Percentiles rank a stretch among this genome's conserved stretches.
phyloP scores from a whole-genome alignment of 805 yeast genomes.

The Cyberlindnera saturnus region DNA sequence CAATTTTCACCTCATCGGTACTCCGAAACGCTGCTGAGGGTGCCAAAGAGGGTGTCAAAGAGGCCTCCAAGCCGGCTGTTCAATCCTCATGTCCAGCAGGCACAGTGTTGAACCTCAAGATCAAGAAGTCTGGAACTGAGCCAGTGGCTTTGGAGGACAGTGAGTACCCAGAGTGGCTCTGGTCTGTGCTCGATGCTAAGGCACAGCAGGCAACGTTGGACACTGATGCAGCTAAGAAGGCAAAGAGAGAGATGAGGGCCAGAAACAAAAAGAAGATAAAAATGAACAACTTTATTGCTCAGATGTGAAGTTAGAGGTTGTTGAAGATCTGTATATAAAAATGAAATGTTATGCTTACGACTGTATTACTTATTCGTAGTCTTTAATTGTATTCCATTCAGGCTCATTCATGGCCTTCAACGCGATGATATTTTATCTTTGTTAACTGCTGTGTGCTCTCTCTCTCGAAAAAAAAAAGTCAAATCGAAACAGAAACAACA shows the following conservation, averaged over 20 bases:
- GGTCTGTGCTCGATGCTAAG: constrained; percentile 72
- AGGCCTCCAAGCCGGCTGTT: constrained; percentile 4
- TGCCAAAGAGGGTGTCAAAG: constrained; percentile 3
- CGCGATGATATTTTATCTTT: too few species aligned
- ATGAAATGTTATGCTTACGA: not conserved
- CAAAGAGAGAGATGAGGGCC: constrained; percentile 65
- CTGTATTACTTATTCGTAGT: too few species aligned
- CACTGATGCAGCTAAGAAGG: constrained; percentile 55
- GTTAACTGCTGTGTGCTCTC: too few species aligned
- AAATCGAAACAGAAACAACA: not conserved
- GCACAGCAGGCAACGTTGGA: constrained; percentile 52
- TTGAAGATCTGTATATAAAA: not conserved
- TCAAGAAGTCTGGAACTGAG: constrained; percentile 77
- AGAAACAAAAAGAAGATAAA: constrained; percentile 67
- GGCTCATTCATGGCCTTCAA: too few species aligned
- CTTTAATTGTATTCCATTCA: too few species aligned
- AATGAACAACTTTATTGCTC: constrained; percentile 69
- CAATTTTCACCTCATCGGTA: constrained; percentile 8
- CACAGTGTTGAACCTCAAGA: constrained; percentile 62
- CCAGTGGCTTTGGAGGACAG: constrained; percentile 82
- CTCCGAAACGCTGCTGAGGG: constrained; percentile 10
- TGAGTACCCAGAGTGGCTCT: constrained; percentile 93
- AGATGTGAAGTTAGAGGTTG: constrained; percentile 19
- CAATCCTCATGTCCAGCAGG: constrained; percentile 62
- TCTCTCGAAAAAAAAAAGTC: too few species aligned